A percentile compares a stretch with the other conserved stretches of the same genome.
Evolutionary conservation across 176 grass and related monocot species (phyloP).

Genomic region (Oryza longistaminata): DNA sequence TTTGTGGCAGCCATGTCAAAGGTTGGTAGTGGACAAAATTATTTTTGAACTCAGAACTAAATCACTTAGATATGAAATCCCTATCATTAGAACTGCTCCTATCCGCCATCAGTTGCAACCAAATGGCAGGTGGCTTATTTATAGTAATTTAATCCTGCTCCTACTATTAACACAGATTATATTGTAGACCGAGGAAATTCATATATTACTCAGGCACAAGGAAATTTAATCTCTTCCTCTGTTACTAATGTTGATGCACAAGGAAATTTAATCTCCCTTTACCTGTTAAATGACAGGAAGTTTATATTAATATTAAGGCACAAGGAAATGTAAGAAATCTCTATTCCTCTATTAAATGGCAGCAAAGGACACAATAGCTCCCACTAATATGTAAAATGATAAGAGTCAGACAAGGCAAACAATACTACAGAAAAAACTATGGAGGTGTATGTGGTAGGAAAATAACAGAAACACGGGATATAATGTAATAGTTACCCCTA

Average conservation of each 20-base stretch:
- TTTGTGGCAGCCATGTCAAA: neutral
- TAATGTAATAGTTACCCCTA: constrained; percentile 63
- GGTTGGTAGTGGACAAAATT: neutral
- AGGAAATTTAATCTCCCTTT: neutral
- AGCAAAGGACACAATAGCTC: neutral
- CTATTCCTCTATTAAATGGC: neutral
- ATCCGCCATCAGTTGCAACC: neutral
- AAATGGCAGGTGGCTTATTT: neutral
- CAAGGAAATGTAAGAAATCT: neutral
- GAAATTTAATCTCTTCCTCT: too few species aligned
- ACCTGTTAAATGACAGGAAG: neutral
- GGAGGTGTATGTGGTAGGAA: neutral
- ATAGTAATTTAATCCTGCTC: neutral
- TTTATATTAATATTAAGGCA: neutral
- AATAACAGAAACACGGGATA: neutral
- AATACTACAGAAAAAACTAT: neutral
- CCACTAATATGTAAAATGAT: neutral
- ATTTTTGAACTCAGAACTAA: neutral
- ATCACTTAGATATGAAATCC: neutral
- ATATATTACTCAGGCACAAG: too few species aligned
- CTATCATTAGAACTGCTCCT: neutral
- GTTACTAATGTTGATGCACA: neutral
- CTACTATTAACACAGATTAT: neutral
- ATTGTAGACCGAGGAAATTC: neutral
- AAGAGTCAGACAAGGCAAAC: neutral